Base-by-base conservation (phyloP, 257 asterid species). In the Agastache rugosa region DNA sequence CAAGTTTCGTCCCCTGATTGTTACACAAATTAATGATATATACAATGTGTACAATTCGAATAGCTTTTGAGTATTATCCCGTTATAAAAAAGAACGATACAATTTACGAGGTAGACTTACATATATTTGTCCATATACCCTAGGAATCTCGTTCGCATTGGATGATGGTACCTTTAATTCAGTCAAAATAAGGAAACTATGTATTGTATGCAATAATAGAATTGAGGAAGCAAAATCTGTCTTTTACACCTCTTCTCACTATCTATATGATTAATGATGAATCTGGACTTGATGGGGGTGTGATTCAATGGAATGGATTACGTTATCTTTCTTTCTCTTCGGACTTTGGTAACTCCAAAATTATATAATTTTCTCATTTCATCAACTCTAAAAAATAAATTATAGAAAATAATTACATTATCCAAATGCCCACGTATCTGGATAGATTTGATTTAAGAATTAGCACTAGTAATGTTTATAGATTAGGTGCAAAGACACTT, bases 151-250 rank as follows among this genome's bases (percentile, higher is more conserved):
- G 11, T 37, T 37, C 42, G 42, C 42, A 37, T 37, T 37, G 42
- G 8, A 35, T 35, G 39, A 6, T 35, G 8, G 8, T 12, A 1
- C 50, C 14, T 47, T 20, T 0, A 31, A 2, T 31, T 54, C 6
- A 45, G 67, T 74, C 72, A 74, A 39, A 19, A 53, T 53, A 73
- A 61, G 76, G 47, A n/a, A 10, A 25, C 47, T 20, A 37, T n/a
- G 55, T 48, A n/a, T 4, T 3, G 1, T 9, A 39, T 35, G 7
- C 11, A 5, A 23, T 42, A 22, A 63, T 20, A 35, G 1, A 17
- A 53, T 55, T 31, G 6, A 56, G 62, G 53, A 55, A 16, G 72
- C 70, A 48, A 61, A 48, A 11, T 50, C 25, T 35, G 19, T 37
- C 64, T 61, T 76, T 23, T 34, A 47, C 48, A 60, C 62, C 56